Base-by-base conservation (phyloP, 495 filamentous ascomycete genomes). In the Tuber calosporum region DNA sequence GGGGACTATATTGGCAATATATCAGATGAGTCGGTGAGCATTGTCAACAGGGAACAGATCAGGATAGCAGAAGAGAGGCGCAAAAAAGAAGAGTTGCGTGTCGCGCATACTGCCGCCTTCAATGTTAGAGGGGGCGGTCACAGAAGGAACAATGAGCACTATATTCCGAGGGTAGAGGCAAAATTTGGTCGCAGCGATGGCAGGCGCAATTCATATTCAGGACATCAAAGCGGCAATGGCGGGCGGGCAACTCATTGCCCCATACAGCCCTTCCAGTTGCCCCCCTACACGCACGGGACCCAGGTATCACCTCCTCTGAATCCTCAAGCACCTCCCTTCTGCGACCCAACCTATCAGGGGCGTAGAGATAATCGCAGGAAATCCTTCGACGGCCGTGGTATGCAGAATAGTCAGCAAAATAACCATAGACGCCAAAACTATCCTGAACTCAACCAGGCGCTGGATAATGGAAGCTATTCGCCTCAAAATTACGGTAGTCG, bases 1-100 rank as follows among this genome's bases (percentile, higher is more conserved):
- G 74, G 70, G 13, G 76, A 68, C 36, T 77, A 78, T 48, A 78
- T 78, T 40, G 76, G 76, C 42, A n/a, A 38, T n/a, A 77, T 77
- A 4, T 62, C 53, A 19, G 53, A 62, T 30, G 53, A 30, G 15
- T 62, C 53, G 3, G 53, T 62, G 26, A 62, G 30, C 3, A 62
- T 62, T 30, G 53, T 62, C 11, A 62, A 62, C 13, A 30, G 0
- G 26, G 53, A 62, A 26, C 53, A 62, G 13, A 5, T 17, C 0
- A 30, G 53, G 13, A 34, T 62, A 15, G 53, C 53, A 3, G 53
- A 62, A 13, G 53, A 62, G 26, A 26, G 53, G 53, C 53, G 53
- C 3, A 62, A 30, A 15, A 62, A 62, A 2, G 53, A 62, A 1
- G 53, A 62, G 13, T 5, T 17, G 4, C 53, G 53, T 34, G 53